Base-by-base conservation (phyloP, 495 filamentous ascomycete genomes). In the Cudoniella acicularis region DNA sequence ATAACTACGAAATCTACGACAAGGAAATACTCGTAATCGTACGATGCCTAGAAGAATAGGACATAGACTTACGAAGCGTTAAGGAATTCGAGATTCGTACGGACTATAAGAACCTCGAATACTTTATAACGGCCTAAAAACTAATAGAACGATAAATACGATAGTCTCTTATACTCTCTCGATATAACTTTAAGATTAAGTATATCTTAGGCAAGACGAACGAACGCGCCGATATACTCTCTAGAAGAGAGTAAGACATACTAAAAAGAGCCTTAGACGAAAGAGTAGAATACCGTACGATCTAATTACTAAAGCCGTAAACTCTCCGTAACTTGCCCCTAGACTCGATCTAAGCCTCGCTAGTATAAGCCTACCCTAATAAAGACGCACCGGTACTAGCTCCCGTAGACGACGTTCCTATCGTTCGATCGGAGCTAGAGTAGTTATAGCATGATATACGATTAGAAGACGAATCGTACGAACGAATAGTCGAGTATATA, bases 1-100 rank as follows among this genome's bases (percentile, higher is more conserved):
- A 13, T 36, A 36, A 36, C 30, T 36, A 36, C 30, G 30, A 36
- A 13, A 36, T 36, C 13, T 36, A 36, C 60, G 61, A 71, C 57
- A 73, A 75, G 56, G 71, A 75, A 61, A 61, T 76, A 21, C 64
- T 76, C 21, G 65, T 64, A 10, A 72, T 76, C 21, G 62, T 76
- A 17, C 20, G 49, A 22, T 66, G 54, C 47, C 60, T 76, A 20
- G 40, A 68, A 22, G 56, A 72, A 47, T 76, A 60, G 72, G 49
- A 65, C 22, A 2, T 56, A 13, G 61, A 75, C 41, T 57, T 72
- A 0, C 27, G 60, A 36, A 52, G 57, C 50, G 54, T 59, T 52
- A 52, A 52, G 26, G 21, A 54, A 13, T 70, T 71, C 49, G 59
- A 48, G 45, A 64, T 70, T 16, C 43, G 68, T 6, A 72, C 63